phyloP scores from a whole-genome alignment of 2,329 filamentous ascomycete genomes.

The Neophaeococcomyces aloes region DNA sequence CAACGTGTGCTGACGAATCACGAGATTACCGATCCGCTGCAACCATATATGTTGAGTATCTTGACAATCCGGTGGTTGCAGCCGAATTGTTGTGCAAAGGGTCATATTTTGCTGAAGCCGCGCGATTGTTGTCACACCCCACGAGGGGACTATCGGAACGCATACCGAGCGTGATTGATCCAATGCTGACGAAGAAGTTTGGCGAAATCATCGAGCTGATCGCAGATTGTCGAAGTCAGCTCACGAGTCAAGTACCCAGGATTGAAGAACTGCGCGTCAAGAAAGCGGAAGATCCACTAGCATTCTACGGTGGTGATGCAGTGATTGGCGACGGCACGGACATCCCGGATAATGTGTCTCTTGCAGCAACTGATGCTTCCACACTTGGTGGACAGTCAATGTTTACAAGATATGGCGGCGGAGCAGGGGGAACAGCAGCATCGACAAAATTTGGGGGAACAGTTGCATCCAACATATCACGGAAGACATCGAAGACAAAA shows the following conservation, averaged over 20 bases:
- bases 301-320: slow-evolving; percentile 74
- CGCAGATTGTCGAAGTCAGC: slow-evolving; percentile 80
- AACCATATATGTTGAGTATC: slow-evolving; percentile 69
- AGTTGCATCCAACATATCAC: slow-evolving; percentile 59
- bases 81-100: slow-evolving; percentile 75
- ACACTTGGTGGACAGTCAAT: slow-evolving; percentile 70
- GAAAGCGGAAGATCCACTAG: slow-evolving; percentile 73
- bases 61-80: slow-evolving; percentile 59
- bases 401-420: slow-evolving; percentile 77
- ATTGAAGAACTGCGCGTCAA: slow-evolving; percentile 71
- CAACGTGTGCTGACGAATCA: slow-evolving; percentile 62
- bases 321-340: slow-evolving; percentile 58
- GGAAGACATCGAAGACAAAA: slow-evolving; percentile 79
- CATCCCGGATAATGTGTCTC: slow-evolving; percentile 81
- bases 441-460: slow-evolving; percentile 33
- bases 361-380: slow-evolving; percentile 73
- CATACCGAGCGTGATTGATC: slow-evolving; percentile 60
- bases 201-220: slow-evolving; percentile 79
- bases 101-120: slow-evolving; percentile 79
- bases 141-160: slow-evolving; percentile 45
- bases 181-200: slow-evolving; percentile 68
- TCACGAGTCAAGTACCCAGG: slow-evolving; percentile 74
- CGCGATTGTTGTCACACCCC: slow-evolving; percentile 59
- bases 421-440: slow-evolving; percentile 6
- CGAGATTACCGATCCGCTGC: slow-evolving; percentile 77